Evolutionary conservation across 306 rosid species (phyloP), one percentile per base, ranked within the genome.

Genomic region (Notholithocarpus densiflorus): DNA sequence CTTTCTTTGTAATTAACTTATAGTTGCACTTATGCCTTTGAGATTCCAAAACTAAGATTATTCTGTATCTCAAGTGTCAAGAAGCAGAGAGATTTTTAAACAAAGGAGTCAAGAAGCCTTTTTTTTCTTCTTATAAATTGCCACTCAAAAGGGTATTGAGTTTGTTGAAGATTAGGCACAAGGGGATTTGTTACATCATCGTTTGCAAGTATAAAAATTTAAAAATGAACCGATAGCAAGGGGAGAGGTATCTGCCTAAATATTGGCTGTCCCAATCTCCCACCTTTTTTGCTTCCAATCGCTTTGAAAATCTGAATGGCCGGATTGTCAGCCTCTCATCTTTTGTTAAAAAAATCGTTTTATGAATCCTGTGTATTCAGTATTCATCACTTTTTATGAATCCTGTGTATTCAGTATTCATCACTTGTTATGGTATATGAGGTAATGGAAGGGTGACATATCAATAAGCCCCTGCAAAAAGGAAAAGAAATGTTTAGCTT

Each of bases 401-500:
- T 27, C 45, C 21, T 6, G 37, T 40, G 72, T 48, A 65, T 18
- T 60, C 65, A 20, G 66, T 48, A 65, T 18, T 61, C 65, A 20
- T 75, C 72, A 53, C 23, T 27, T 70, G 43, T 53, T 60, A 40
- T 13, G 4, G 52, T 66, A 18, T 21, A 10, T 31, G 10, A 14
- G 2, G 71, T 17, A 31, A 64, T 3, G 20, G 68, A 54, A 6
- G 51, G 26, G 27, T 43, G 71, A 45, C 56, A 60, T 45, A 12
- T 53, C 3, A 1, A 57, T 14, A 29, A 73, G 56, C 54, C 80
- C 80, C 87, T 68, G 76, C 61, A 79, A 18, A 51, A 73, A 64
- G 15, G 26, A 70, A 5, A 12, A 51, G 73, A 73, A 31, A 59
- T 34, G 59, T 43, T 74, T 19, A 65, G 56, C 23, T 75, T 21